Evolutionary conservation across 768 basidiomycete species (phyloP), one percentile per base, ranked within the genome.

Genomic region (Psilocybe azurescens): DNA sequence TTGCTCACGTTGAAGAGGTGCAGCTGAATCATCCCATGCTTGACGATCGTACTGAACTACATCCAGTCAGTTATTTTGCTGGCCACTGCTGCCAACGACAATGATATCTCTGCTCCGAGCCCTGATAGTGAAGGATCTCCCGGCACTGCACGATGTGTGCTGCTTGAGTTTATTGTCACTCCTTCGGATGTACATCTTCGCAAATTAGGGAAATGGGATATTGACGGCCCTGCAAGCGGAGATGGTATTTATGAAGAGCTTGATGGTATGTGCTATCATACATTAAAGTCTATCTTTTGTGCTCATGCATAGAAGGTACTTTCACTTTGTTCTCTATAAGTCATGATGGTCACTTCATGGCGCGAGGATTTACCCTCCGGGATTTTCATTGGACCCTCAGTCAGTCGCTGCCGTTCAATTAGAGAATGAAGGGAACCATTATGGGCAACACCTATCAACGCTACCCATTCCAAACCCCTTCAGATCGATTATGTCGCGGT

Each of bases 401-500:
- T 36, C 20, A 14, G 18, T 65, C 6, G 62, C 67, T 10, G 65
- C 72, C 5, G 57, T 53, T 53, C 59, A 69, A 29, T 54, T 72
- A 18, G 76, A 79, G 28, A 68, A 77, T 50, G 69, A 75, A 41
- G 62, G 64, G 63, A 44, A 69, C 64, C 52, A 66, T 32, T 49
- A 58, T 36, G 70, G 73, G 61, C 61, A 69, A 29, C 64, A 77
- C 9, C 70, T 86, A n/a, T 78, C 80, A 0, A 59, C 64, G n/a
- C 49, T 65, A 29, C 63, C 65, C 44, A 74, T 90, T n/a, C 79
- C 88, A 6, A 89, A 87, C 62, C 82, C 87, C 3, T 87, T 92
- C 78, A 92, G 87, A 69, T 75, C 79, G 1, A 78, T 85, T 13
- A 78, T 79, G 58, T 75, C 75, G 29, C 78, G 70, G n/a, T 84